phyloP scores from a whole-genome alignment of 208 protist genomes.

The Angomonas deanei region DNA sequence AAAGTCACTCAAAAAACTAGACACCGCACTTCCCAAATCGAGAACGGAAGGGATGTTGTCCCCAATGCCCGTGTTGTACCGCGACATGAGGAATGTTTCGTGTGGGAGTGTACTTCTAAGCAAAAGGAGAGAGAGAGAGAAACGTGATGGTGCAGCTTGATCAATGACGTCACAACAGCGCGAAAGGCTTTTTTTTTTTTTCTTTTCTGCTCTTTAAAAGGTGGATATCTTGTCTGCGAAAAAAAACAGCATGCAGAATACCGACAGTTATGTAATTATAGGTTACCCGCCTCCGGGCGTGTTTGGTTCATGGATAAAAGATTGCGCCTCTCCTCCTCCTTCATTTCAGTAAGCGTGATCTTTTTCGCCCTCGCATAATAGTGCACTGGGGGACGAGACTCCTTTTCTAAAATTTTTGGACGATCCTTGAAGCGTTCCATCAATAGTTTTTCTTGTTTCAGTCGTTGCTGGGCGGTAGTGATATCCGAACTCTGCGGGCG shows the following conservation, averaged over 20 bases:
- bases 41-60: slow-evolving; percentile 77
- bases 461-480: slow-evolving; percentile 14
- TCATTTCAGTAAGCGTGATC: slow-evolving; percentile 36
- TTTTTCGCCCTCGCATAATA: slow-evolving; percentile 46
- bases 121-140: slow-evolving; percentile 1
- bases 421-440: slow-evolving; percentile 47
- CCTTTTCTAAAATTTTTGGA: slow-evolving; percentile 36
- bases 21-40: slow-evolving; percentile 63
- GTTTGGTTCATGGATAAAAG: too few species aligned
- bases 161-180: too few species aligned
- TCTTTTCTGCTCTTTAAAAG: background rate
- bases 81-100: slow-evolving; percentile 46
- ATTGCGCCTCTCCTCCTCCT: slow-evolving; percentile 20
- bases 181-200: background rate
- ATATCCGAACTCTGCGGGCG: slow-evolving; percentile 33
- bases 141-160: background rate
- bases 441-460: slow-evolving; percentile 37
- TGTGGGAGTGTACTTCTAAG: background rate
- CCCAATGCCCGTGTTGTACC: slow-evolving; percentile 82
- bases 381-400: slow-evolving; percentile 26
- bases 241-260: background rate
- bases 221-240: background rate
- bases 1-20: slow-evolving; percentile 71
- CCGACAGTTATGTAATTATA: background rate
- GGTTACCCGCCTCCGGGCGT: too few species aligned